Conservation (phyloP, 228 moss, liverwort and hornwort species). For the Sphagnum fallax region DNA sequence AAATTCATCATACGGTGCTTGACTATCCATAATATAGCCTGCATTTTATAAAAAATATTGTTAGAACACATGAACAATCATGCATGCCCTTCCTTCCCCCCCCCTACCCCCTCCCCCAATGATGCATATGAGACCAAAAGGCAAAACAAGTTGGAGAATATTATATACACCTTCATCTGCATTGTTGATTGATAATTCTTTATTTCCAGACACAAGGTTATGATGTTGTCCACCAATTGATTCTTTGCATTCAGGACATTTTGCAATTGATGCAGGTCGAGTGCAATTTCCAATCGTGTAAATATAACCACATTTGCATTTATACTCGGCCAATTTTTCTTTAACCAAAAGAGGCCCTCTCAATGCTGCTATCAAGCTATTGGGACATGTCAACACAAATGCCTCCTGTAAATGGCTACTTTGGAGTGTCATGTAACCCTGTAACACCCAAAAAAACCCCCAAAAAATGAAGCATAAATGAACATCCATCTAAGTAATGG, state of each 20-base stretch:
- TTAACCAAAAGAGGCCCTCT: constrained; percentile 22
- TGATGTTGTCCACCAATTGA: constrained; percentile 30
- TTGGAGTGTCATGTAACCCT: constrained; percentile 43
- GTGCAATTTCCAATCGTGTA: constrained; percentile 53
- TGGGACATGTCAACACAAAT: constrained; percentile 41
- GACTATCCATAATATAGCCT: constrained; percentile 49
- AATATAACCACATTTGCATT: constrained; percentile 38
- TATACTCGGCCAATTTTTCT: constrained; percentile 34
- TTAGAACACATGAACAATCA: too few relatives aligned
- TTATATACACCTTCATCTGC: too few relatives aligned
- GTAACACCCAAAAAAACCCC: too few relatives aligned
- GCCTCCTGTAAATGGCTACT: constrained; percentile 21
- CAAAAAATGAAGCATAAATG: too few relatives aligned
- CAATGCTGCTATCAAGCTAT: constrained; percentile 40
- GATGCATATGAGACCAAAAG: too few relatives aligned
- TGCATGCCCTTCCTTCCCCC: too few relatives aligned
- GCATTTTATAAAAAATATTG: not conserved
- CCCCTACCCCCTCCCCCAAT: too few relatives aligned
- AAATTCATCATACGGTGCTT: constrained; percentile 34
- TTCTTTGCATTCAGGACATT: constrained; percentile 31
- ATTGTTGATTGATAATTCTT: constrained; percentile 9
- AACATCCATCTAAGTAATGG: too few relatives aligned
- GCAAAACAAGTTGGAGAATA: too few relatives aligned
- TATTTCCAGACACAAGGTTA: constrained; percentile 19
- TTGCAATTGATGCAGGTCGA: constrained; percentile 19